Conservation (phyloP, 2,329 filamentous ascomycete genomes). For the Diaporthe nobilis region DNA sequence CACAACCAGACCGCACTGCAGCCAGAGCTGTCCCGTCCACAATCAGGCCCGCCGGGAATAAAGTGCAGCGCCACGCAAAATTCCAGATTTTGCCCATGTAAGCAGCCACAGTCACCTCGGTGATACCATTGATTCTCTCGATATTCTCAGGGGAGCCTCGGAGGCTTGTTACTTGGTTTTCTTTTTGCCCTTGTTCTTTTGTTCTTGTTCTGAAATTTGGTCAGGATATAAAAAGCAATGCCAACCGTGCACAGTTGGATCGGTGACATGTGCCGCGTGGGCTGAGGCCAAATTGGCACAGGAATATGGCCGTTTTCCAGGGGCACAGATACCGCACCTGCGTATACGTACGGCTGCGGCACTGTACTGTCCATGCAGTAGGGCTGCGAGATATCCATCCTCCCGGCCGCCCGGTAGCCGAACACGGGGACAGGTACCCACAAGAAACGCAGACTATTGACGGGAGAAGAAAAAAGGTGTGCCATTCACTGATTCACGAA, state of each 20-base stretch:
- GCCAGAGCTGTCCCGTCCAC: not conserved
- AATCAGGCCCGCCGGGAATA: not conserved
- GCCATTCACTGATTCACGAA: constrained; percentile 22
- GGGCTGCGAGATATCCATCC: constrained; percentile 34
- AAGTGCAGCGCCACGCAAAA: not conserved
- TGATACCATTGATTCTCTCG: too few species aligned
- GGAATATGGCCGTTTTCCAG: constrained; percentile 16
- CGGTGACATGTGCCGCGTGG: constrained; percentile 11
- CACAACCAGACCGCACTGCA: not conserved
- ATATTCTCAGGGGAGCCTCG: not conserved
- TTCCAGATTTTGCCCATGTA: not conserved
- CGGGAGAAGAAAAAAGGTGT: constrained; percentile 13
- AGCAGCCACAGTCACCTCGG: not conserved
- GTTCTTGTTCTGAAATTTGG: not conserved
- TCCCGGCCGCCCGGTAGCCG: constrained; percentile 33
- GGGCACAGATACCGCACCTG: not conserved
- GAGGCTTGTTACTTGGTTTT: not conserved
- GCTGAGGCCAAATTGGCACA: constrained; percentile 27
- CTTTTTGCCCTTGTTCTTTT: not conserved
- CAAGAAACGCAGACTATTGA: constrained; percentile 23
- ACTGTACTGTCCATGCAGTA: constrained; percentile 30
- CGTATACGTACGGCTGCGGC: constrained; percentile 16
- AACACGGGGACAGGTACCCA: constrained; percentile 32
- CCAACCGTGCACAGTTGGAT: constrained; percentile 28
- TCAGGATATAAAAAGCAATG: constrained; percentile 39